Evolutionary conservation across 2,329 filamentous ascomycete species (phyloP).

Genomic region (Amesomyces nigricolor): DNA sequence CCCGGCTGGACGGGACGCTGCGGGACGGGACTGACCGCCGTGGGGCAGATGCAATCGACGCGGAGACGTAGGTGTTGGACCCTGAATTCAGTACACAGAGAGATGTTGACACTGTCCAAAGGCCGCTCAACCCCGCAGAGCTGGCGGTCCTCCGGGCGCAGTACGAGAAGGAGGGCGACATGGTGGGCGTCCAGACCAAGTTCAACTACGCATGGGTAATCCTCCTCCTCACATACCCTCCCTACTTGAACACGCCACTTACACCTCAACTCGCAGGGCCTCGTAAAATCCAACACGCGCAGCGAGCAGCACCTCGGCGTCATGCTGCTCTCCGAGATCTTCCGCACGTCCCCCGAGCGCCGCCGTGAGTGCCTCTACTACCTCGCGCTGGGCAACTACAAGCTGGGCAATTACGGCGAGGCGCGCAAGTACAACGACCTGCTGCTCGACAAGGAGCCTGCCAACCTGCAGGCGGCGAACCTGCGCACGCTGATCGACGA

Average conservation of each 20-base stretch:
- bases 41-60: constrained; percentile 82
- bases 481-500: constrained; percentile 87
- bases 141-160: constrained; percentile 88
- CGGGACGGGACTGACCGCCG: constrained; percentile 17
- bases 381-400: constrained; percentile 94
- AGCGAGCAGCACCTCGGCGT: constrained; percentile 91
- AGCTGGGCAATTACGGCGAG: constrained; percentile 95
- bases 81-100: background rate
- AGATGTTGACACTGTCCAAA: constrained; percentile 1
- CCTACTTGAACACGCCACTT: background rate
- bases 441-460: constrained; percentile 82
- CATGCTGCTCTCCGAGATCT: constrained; percentile 90
- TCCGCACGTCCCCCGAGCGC: constrained; percentile 85
- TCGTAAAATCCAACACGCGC: constrained; percentile 86
- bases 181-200: constrained; percentile 95
- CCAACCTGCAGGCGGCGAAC: constrained; percentile 84
- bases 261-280: constrained; percentile 54
- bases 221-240: background rate
- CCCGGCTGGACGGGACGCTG: constrained; percentile 16
- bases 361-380: constrained; percentile 98
- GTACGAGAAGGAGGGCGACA: constrained; percentile 96
- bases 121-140: constrained; percentile 80
- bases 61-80: constrained; percentile 66
- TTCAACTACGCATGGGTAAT: constrained; percentile 99
- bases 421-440: constrained; percentile 92